A percentile compares a stretch with the other conserved stretches of the same genome.
Conservation (phyloP, 2,329 filamentous ascomycete species). For the Aspergillus neotritici region DNA sequence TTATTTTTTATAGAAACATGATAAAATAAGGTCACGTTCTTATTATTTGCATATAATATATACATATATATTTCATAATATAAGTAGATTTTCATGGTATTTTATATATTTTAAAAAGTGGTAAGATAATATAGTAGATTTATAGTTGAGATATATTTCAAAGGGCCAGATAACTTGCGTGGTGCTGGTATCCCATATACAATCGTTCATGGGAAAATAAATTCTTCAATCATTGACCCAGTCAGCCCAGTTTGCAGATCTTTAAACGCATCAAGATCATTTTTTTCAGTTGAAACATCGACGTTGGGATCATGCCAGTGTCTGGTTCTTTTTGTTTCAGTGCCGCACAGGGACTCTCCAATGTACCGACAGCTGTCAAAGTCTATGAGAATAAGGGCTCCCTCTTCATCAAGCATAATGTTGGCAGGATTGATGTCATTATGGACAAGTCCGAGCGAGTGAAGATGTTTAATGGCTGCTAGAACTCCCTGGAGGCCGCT, state of each 20-base stretch:
- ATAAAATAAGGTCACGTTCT: no score
- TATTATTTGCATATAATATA: no score
- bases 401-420: conserved; percentile 25
- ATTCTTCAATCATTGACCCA: conserved; percentile 8
- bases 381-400: conserved; percentile 22
- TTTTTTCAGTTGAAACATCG: conserved; percentile 13
- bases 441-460: conserved; percentile 24
- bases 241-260: conserved; percentile 12
- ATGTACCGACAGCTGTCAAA: conserved; percentile 26
- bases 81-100: no score
- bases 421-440: conserved; percentile 29
- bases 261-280: conserved; percentile 17
- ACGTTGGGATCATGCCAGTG: conserved; percentile 16
- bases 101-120: no score
- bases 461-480: conserved; percentile 25
- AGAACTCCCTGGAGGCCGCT: conserved; percentile 15
- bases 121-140: no score
- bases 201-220: conserved; percentile 18
- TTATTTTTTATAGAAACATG: no score
- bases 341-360: conserved; percentile 14
- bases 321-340: conserved; percentile 14
- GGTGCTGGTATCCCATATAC: no score
- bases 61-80: no score
- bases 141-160: no score
- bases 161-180: no score